A percentile compares a stretch with the other conserved stretches of the same genome.
Conservation (phyloP, 805 yeast species). For the Kluyveromyces aestuarii region DNA sequence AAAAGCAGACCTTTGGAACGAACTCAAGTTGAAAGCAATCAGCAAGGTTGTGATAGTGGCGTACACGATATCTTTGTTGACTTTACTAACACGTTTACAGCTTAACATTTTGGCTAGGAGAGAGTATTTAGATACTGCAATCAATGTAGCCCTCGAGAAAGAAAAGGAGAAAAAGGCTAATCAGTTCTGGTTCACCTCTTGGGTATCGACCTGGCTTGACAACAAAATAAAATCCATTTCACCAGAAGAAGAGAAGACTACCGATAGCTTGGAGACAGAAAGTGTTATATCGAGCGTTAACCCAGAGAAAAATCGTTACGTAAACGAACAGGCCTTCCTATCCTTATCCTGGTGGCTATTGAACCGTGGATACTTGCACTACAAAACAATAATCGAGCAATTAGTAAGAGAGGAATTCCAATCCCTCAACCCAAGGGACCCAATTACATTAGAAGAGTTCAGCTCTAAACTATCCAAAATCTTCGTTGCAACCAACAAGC, state of each 20-base stretch:
- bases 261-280: background rate
- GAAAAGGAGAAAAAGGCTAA: conserved; percentile 8
- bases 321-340: conserved; percentile 71
- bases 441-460: conserved; percentile 55
- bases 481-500: conserved; percentile 21
- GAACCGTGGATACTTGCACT: conserved; percentile 70
- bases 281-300: background rate
- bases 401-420: conserved; percentile 54
- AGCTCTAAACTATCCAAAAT: conserved; percentile 34
- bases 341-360: conserved; percentile 91
- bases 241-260: background rate
- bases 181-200: conserved; percentile 2
- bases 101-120: conserved; percentile 81
- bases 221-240: background rate
- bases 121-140: conserved; percentile 73
- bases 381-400: conserved; percentile 43
- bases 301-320: conserved; percentile 33
- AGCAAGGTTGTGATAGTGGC: conserved; percentile 64
- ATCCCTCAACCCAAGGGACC: conserved; percentile 62
- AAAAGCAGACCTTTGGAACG: conserved; percentile 74
- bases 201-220: conserved; percentile 4
- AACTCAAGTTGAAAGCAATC: conserved; percentile 64
- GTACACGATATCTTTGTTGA: conserved; percentile 58
- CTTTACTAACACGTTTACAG: conserved; percentile 77
- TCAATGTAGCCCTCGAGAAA: conserved; percentile 44